Evolutionary conservation across 2,329 filamentous ascomycete species (phyloP).

Genomic region (Aspergillus sojae): DNA sequence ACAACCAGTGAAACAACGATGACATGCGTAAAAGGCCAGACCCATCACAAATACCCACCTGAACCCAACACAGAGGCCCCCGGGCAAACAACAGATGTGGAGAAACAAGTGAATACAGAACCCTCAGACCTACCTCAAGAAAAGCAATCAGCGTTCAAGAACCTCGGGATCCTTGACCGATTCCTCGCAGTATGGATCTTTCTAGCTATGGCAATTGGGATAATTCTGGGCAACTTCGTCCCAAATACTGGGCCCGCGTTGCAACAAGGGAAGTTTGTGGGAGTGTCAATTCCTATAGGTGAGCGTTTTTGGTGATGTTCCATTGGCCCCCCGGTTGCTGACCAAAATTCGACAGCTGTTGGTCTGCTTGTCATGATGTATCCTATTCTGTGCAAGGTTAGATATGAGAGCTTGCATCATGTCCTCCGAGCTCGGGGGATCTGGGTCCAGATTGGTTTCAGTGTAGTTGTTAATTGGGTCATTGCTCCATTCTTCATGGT

Average conservation of each 20-base stretch:
- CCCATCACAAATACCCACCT: neutral
- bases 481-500: constrained; percentile 84
- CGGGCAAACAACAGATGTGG: neutral
- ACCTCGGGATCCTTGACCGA: constrained; percentile 63
- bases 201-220: constrained; percentile 74
- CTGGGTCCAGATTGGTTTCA: constrained; percentile 80
- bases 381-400: constrained; percentile 85
- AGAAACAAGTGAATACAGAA: constrained; percentile 9
- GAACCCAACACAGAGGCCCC: neutral
- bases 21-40: neutral
- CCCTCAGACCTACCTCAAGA: neutral
- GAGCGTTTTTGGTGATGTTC: too few species aligned
- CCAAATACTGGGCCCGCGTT: constrained; percentile 62
- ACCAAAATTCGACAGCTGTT: constrained; percentile 56
- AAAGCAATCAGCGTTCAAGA: constrained; percentile 43
- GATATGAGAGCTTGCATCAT: constrained; percentile 72
- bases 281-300: constrained; percentile 65
- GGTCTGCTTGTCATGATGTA: constrained; percentile 94
- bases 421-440: constrained; percentile 64
- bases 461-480: constrained; percentile 80
- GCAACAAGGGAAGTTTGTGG: constrained; percentile 72
- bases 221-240: constrained; percentile 76
- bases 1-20: neutral
- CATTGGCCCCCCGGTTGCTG: too few species aligned
- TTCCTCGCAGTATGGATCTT: constrained; percentile 74